Evolutionary conservation across 2,329 filamentous ascomycete species (phyloP).

Genomic region (Lecanicillium sp.): DNA sequence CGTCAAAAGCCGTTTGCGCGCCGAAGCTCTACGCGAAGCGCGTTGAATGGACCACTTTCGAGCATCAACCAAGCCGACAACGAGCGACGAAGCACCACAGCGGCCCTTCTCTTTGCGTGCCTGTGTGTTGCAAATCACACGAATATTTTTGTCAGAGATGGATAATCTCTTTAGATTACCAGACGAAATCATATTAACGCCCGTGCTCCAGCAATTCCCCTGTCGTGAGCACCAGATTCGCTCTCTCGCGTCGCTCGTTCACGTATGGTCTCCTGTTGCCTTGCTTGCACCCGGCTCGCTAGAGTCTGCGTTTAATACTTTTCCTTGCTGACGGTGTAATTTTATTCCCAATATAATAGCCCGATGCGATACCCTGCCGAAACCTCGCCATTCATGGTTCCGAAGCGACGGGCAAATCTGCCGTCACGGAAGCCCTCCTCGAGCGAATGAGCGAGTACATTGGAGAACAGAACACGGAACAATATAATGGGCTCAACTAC

Average conservation of each 20-base stretch:
- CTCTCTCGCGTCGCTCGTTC: constrained; percentile 46
- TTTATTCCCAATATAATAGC: constrained; percentile 33
- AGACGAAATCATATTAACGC: constrained; percentile 38
- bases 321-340: constrained; percentile 1
- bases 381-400: constrained; percentile 77
- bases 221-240: constrained; percentile 52
- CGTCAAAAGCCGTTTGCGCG: background rate
- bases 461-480: constrained; percentile 7
- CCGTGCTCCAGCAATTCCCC: constrained; percentile 41
- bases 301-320: too few relatives aligned
- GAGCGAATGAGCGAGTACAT: constrained; percentile 14
- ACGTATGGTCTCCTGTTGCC: constrained; percentile 25
- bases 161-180: constrained; percentile 40
- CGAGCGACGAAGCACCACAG: too few relatives aligned
- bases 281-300: too few relatives aligned
- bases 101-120: too few relatives aligned
- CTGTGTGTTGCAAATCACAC: too few relatives aligned
- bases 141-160: too few relatives aligned
- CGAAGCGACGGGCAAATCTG: constrained; percentile 79
- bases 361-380: constrained; percentile 57
- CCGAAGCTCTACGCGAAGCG: background rate
- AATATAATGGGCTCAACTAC: constrained; percentile 35
- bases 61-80: too few relatives aligned
- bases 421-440: constrained; percentile 49
- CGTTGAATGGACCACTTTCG: too few relatives aligned